Evolutionary conservation across 2,329 filamentous ascomycete species (phyloP).

Genomic region (Bipolaris cookei): DNA sequence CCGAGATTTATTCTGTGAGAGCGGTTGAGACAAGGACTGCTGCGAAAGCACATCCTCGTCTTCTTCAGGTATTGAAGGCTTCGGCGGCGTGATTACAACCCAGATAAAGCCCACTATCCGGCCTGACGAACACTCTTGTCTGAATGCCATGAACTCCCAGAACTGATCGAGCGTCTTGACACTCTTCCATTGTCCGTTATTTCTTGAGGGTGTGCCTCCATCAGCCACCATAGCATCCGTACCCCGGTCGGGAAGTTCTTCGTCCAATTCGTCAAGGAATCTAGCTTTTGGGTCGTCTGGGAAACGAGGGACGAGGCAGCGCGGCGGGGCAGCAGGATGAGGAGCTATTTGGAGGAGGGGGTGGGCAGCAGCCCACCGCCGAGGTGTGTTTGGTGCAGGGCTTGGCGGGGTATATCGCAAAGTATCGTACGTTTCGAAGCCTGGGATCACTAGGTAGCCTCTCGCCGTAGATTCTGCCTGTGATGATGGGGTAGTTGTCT

Average conservation of each 20-base stretch:
- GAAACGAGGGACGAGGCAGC: conserved; percentile 86
- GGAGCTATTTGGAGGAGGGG: conserved; percentile 77
- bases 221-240: conserved; percentile 42
- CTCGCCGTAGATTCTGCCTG: conserved; percentile 57
- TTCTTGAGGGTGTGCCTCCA: conserved; percentile 54
- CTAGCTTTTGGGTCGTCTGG: conserved; percentile 95
- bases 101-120: conserved; percentile 93
- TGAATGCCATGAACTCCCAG: conserved; percentile 97
- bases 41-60: conserved; percentile 39
- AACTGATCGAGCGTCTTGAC: conserved; percentile 87
- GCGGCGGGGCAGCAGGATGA: conserved; percentile 70
- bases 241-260: conserved; percentile 69
- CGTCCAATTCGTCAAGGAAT: conserved; percentile 86
- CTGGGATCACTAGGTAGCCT: conserved; percentile 86
- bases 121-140: conserved; percentile 94
- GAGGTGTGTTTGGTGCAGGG: conserved; percentile 48
- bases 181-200: conserved; percentile 78
- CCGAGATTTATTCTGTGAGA: conserved; percentile 27
- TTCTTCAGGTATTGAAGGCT: conserved; percentile 43
- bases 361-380: conserved; percentile 65
- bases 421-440: conserved; percentile 81
- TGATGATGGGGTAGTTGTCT: conserved; percentile 21
- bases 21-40: conserved; percentile 24
- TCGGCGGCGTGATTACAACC: conserved; percentile 77
- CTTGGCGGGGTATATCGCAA: conserved; percentile 74